A percentile compares a stretch with the other conserved stretches of the same genome.
These are phyloP conservation scores for Nannizziopsis arthrosporioides DNA, from an alignment of 2,329 filamentous ascomycete genomes.

Conservation along the genomic window DNA sequence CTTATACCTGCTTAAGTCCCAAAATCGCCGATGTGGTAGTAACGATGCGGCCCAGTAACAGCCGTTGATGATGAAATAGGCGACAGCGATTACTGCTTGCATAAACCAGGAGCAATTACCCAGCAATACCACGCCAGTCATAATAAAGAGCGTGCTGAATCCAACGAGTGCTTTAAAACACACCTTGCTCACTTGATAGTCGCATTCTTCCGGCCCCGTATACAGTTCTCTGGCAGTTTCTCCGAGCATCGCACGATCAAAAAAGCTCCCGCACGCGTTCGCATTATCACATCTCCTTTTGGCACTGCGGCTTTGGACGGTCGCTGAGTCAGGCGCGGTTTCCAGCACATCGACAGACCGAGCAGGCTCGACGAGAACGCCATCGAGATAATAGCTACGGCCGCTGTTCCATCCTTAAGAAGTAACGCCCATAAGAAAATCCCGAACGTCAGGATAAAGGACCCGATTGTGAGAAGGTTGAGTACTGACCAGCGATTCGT, in stretches of 20 bases:
- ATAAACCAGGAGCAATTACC: slow-evolving; percentile 52
- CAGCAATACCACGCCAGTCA: slow-evolving; percentile 50
- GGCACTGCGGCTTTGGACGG: slow-evolving; percentile 41
- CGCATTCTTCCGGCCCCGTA: slow-evolving; percentile 48
- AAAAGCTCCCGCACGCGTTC: slow-evolving; percentile 50
- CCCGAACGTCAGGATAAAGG: slow-evolving; percentile 17
- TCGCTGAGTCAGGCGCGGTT: slow-evolving; percentile 43
- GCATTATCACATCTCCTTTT: slow-evolving; percentile 49
- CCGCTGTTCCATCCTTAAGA: slow-evolving; percentile 42
- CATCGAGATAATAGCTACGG: slow-evolving; percentile 42
- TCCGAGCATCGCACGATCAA: slow-evolving; percentile 48
- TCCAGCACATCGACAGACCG: slow-evolving; percentile 49
- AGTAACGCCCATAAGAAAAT: slow-evolving; percentile 18
- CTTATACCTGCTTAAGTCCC: slow-evolving; percentile 47
- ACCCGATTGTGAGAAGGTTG: slow-evolving; percentile 43
- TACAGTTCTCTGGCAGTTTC: slow-evolving; percentile 52
- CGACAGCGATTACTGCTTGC: slow-evolving; percentile 47
- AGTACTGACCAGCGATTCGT: slow-evolving; percentile 41
- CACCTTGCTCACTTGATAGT: slow-evolving; percentile 41
- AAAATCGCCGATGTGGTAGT: slow-evolving; percentile 40
- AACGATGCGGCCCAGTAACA: slow-evolving; percentile 48
- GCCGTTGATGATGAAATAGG: slow-evolving; percentile 50
- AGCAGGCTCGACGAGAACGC: slow-evolving; percentile 44
- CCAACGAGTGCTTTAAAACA: slow-evolving; percentile 46
- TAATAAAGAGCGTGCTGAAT: slow-evolving; percentile 48